Conservation (phyloP, 108 stramenopile genomes). For the Nitzschia sp. region DNA sequence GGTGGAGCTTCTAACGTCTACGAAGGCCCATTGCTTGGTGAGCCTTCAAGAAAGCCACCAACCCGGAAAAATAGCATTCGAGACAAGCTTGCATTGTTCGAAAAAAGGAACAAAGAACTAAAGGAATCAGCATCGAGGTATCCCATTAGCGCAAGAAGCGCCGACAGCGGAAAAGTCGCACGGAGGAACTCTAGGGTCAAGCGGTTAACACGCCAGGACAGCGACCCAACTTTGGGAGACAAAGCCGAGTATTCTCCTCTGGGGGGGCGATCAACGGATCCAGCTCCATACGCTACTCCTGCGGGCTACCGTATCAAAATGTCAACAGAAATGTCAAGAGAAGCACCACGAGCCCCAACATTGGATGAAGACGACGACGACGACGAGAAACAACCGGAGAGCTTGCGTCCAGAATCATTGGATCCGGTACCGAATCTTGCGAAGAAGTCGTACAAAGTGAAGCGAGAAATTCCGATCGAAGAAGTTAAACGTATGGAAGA, state of each 20-base stretch:
- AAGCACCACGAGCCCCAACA: not conserved
- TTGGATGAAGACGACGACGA: not conserved
- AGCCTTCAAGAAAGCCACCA: not conserved
- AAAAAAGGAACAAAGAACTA: conserved; percentile 4
- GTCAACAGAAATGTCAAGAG: not conserved
- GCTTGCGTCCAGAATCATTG: too few relatives aligned
- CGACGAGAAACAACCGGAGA: not conserved
- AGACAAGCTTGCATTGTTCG: not conserved
- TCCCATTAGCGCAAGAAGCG: too few relatives aligned
- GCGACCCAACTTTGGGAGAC: not conserved
- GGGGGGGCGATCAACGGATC: not conserved
- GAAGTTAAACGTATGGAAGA: too few relatives aligned
- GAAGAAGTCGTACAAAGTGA: not conserved
- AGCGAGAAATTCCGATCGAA: not conserved
- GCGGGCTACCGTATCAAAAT: not conserved
- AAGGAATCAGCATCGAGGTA: not conserved
- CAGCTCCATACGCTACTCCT: not conserved
- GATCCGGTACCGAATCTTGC: not conserved
- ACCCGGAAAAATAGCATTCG: not conserved
- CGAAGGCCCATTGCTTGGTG: not conserved
- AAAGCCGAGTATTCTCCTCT: not conserved
- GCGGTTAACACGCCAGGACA: not conserved
- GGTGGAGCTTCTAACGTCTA: not conserved
- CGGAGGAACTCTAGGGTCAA: too few relatives aligned
- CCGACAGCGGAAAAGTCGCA: too few relatives aligned